A percentile compares a stretch with the other conserved stretches of the same genome.
phyloP scores from a whole-genome alignment of 441 rosid species.

The Arabidopsis lyrata region DNA sequence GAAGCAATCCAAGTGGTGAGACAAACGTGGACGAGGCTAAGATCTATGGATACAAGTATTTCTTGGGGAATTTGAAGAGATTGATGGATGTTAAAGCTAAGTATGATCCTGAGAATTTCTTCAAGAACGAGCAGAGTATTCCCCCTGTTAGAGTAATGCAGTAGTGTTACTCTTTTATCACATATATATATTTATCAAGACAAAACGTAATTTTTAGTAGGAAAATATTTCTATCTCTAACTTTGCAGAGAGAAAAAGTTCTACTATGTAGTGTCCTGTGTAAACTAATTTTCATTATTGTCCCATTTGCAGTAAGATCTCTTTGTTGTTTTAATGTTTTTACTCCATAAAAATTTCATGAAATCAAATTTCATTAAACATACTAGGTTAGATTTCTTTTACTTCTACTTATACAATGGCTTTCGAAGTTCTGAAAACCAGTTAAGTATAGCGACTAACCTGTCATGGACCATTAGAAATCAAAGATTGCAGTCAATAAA shows the following conservation, averaged over 20 bases:
- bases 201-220: background rate
- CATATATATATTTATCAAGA: background rate
- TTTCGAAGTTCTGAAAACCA: background rate
- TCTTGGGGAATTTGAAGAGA: constrained; percentile 52
- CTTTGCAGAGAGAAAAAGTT: background rate
- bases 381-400: background rate
- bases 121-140: constrained; percentile 60
- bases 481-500: too few relatives aligned
- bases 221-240: too few relatives aligned
- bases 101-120: constrained; percentile 57
- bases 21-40: constrained; percentile 38
- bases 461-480: too few relatives aligned
- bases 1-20: constrained; percentile 42
- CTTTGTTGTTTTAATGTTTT: background rate
- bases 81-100: constrained; percentile 48
- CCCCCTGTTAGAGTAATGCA: constrained; percentile 38
- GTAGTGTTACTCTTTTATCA: background rate
- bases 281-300: background rate
- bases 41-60: constrained; percentile 45
- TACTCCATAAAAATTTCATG: background rate
- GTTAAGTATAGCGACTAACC: too few relatives aligned
- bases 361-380: background rate
- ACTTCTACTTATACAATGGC: background rate
- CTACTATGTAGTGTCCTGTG: too few relatives aligned
- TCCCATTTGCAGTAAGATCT: background rate